Conservation (phyloP, 139 green algal species). For the Yamagishiella unicocca region DNA sequence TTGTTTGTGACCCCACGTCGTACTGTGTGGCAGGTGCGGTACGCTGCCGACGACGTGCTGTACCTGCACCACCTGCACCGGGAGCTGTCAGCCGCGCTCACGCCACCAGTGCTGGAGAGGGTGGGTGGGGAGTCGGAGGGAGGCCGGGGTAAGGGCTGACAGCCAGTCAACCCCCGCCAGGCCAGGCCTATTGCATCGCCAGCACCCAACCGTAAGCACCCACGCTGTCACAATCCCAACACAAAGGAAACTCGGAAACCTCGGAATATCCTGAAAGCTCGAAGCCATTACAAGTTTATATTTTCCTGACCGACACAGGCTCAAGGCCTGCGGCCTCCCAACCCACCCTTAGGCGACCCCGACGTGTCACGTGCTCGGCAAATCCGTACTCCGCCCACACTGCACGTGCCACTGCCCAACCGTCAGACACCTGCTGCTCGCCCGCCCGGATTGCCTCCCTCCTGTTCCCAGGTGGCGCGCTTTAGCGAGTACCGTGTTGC, state of each 20-base stretch:
- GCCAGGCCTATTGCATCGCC: background rate
- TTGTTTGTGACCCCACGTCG: background rate
- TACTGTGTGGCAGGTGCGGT: conserved; percentile 11
- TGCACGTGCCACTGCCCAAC: background rate
- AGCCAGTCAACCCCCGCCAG: background rate
- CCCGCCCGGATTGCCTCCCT: too few species aligned
- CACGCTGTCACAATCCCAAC: background rate
- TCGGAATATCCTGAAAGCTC: background rate
- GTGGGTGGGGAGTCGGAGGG: background rate
- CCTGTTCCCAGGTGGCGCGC: background rate
- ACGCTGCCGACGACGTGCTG: conserved; percentile 31
- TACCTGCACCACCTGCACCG: conserved; percentile 41
- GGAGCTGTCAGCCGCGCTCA: background rate
- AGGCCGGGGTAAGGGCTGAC: background rate
- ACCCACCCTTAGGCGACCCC: background rate
- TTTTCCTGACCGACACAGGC: too few species aligned
- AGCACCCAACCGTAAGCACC: background rate
- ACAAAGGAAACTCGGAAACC: background rate
- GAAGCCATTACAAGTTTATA: background rate
- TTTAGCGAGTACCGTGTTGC: conserved; percentile 28
- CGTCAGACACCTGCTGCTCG: background rate
- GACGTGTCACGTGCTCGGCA: background rate
- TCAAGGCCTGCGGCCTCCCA: background rate
- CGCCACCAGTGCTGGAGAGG: background rate
- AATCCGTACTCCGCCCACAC: background rate